A percentile compares a stretch with the other conserved stretches of the same genome.
Conservation (phyloP, 257 asterid species). For the Plantago ovata region DNA sequence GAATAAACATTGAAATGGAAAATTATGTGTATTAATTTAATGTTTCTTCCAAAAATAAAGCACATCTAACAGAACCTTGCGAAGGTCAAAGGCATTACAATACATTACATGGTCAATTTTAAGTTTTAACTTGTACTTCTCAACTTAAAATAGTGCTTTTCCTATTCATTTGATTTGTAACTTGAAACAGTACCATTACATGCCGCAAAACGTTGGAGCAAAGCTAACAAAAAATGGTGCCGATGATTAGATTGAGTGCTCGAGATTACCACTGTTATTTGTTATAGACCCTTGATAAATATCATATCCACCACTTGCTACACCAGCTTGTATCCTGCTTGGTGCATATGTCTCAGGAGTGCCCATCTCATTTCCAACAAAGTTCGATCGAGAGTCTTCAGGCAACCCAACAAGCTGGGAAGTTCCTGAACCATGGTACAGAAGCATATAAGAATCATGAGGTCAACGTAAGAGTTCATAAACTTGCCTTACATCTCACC, state of each 20-base stretch:
- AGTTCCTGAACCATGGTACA: constrained; percentile 44
- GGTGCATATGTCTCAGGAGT: constrained; percentile 58
- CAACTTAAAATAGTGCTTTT: too few relatives aligned
- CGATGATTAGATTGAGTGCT: constrained; percentile 8
- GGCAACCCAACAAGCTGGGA: constrained; percentile 49
- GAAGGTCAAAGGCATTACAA: too few relatives aligned
- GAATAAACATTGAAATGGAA: too few relatives aligned
- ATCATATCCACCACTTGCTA: constrained; percentile 63
- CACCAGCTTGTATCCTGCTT: constrained; percentile 45
- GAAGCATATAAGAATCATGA: constrained; percentile 18
- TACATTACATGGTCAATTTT: too few relatives aligned
- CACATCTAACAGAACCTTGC: too few relatives aligned
- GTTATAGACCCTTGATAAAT: constrained; percentile 55
- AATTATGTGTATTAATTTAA: too few relatives aligned
- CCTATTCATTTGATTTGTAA: not conserved
- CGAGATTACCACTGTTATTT: constrained; percentile 38
- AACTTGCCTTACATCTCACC: constrained; percentile 1
- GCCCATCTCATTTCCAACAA: constrained; percentile 59
- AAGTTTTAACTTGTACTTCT: too few relatives aligned
- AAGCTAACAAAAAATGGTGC: not conserved
- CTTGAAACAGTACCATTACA: not conserved
- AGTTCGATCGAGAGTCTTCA: constrained; percentile 52
- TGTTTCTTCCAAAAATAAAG: too few relatives aligned
- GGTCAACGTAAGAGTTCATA: not conserved
- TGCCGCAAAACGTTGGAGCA: constrained; percentile 4